phyloP scores from a whole-genome alignment of 768 basidiomycete species.

The Sporobolomyces roseus region DNA sequence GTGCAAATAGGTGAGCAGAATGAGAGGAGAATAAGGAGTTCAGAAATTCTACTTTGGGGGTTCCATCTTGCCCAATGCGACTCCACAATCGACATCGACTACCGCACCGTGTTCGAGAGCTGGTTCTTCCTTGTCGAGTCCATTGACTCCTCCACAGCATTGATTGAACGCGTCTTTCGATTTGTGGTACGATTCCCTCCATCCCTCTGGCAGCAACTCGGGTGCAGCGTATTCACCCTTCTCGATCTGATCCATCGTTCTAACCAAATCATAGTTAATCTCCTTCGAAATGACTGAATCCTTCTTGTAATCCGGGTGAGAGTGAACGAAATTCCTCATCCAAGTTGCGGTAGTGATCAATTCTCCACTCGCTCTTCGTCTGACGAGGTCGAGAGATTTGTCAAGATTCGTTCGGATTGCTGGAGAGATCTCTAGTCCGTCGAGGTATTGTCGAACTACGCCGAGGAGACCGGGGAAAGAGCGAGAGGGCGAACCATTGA shows the following conservation, averaged over 20 bases:
- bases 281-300: constrained; percentile 88
- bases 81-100: constrained; percentile 13
- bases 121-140: background rate
- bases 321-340: constrained; percentile 85
- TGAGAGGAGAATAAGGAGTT: background rate
- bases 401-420: constrained; percentile 50
- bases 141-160: constrained; percentile 19
- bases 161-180: constrained; percentile 1
- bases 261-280: constrained; percentile 90
- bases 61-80: constrained; percentile 1
- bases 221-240: constrained; percentile 47
- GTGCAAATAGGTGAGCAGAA: background rate
- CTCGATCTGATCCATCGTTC: constrained; percentile 86
- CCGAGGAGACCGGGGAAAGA: constrained; percentile 30
- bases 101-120: constrained; percentile 1
- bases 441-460: constrained; percentile 58
- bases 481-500: constrained; percentile 75
- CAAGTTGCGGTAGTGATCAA: constrained; percentile 83
- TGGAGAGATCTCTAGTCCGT: constrained; percentile 66
- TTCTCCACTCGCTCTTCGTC: constrained; percentile 70
- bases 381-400: constrained; percentile 68
- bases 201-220: constrained; percentile 62
- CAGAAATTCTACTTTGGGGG: background rate
- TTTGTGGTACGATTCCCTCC: constrained; percentile 19
- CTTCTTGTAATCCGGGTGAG: constrained; percentile 83